These are phyloP conservation scores for Boletus subcaerulescens DNA, from an alignment of 768 basidiomycete genomes.

Conservation along the genomic window DNA sequence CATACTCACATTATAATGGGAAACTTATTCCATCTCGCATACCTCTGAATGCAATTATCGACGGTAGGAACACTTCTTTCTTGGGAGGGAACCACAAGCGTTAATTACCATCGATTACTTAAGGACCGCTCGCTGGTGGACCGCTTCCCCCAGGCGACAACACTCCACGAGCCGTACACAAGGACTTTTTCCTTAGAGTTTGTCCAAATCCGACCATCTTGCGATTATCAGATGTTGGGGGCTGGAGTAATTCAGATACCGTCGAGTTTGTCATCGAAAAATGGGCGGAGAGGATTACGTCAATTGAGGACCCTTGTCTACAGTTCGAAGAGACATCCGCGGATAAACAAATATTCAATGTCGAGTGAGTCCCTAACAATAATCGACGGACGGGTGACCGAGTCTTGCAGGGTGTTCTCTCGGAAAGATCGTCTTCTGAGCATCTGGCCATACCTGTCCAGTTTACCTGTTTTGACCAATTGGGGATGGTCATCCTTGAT, in stretches of 20 bases:
- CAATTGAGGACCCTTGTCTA: constrained; percentile 37
- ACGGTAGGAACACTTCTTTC: constrained; percentile 21
- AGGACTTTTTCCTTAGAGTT: constrained; percentile 35
- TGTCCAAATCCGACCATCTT: constrained; percentile 38
- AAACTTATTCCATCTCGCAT: constrained; percentile 37
- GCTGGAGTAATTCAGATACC: constrained; percentile 20
- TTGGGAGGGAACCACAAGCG: background rate
- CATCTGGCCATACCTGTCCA: constrained; percentile 33
- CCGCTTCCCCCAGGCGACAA: constrained; percentile 28
- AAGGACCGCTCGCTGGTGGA: constrained; percentile 40
- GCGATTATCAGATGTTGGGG: constrained; percentile 23
- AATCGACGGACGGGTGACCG: background rate
- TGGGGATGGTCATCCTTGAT: constrained; percentile 38
- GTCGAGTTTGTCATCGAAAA: constrained; percentile 31
- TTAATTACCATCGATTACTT: background rate
- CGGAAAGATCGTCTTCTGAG: constrained; percentile 28
- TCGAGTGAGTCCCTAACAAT: constrained; percentile 8
- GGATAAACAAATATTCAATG: constrained; percentile 18
- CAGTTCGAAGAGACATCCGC: constrained; percentile 28
- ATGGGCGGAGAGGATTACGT: constrained; percentile 34
- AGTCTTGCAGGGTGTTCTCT: constrained; percentile 28
- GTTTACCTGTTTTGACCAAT: constrained; percentile 31
- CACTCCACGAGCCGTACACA: constrained; percentile 33
- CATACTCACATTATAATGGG: constrained; percentile 35
- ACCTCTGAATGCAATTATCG: constrained; percentile 35